Percentiles rank a stretch among this genome's conserved stretches.
These are phyloP conservation scores for Moesziomyces aphidis DNA, from an alignment of 1,284 basidiomycete genomes.

Conservation along the genomic window DNA sequence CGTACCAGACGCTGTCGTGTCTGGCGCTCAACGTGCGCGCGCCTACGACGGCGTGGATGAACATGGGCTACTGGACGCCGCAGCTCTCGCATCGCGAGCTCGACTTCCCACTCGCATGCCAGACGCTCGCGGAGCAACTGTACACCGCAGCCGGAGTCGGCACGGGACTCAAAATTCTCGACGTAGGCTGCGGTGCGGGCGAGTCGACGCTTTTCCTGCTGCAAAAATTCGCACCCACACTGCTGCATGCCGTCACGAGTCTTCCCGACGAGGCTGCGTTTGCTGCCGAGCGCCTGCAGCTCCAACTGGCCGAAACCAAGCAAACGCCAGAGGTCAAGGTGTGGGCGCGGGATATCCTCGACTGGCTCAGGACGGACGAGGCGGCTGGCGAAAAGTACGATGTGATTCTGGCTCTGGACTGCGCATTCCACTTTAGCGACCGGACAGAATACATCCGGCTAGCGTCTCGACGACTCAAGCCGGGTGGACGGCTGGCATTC, in stretches of 20 bases:
- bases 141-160: conserved; percentile 41
- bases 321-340: conserved; percentile 23
- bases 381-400: conserved; percentile 48
- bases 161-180: conserved; percentile 46
- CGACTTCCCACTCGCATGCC: conserved; percentile 44
- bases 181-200: conserved; percentile 64
- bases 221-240: conserved; percentile 21
- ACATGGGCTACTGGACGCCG: conserved; percentile 57
- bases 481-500: conserved; percentile 57
- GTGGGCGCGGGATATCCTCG: conserved; percentile 50
- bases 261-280: conserved; percentile 43
- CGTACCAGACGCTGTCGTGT: conserved; percentile 31
- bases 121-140: conserved; percentile 50
- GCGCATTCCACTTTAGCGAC: conserved; percentile 63
- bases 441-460: conserved; percentile 51
- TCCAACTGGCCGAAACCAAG: conserved; percentile 1
- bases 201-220: conserved; percentile 60
- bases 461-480: conserved; percentile 34
- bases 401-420: conserved; percentile 63
- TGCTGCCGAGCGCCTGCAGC: conserved; percentile 25
- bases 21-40: conserved; percentile 36
- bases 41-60: conserved; percentile 58
- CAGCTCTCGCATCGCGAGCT: conserved; percentile 20
- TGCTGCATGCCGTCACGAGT: conserved; percentile 63
- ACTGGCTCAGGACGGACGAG: conserved; percentile 30